These are phyloP conservation scores for Murraya paniculata DNA, from an alignment of 345 rosid genomes.

Conservation along the genomic window DNA sequence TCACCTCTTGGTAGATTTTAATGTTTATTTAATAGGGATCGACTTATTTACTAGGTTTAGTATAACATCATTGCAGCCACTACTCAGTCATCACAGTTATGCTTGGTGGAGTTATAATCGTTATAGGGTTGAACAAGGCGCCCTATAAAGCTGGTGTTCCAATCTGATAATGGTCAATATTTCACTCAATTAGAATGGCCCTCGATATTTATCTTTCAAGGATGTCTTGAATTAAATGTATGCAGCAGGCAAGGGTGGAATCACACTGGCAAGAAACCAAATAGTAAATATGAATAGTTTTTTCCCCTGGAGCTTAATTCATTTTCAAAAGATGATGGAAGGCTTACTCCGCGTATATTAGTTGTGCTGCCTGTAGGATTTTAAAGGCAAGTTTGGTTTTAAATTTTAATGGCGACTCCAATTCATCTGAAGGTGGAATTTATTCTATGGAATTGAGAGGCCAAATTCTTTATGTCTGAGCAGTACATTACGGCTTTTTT, in stretches of 20 bases:
- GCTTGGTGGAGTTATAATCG: neutral
- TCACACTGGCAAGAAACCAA: neutral
- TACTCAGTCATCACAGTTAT: neutral
- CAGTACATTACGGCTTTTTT: neutral
- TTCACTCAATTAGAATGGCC: too few species aligned
- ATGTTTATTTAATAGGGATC: neutral
- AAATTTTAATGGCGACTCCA: neutral
- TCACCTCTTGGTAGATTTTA: neutral
- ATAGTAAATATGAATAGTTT: neutral
- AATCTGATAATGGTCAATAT: too few species aligned
- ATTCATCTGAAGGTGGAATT: neutral
- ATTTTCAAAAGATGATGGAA: neutral
- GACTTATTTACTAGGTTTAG: neutral
- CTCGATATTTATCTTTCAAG: too few species aligned
- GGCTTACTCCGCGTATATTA: fast-evolving
- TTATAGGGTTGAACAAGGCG: too few species aligned
- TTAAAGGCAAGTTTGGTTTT: too few species aligned
- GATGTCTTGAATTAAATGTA: too few species aligned
- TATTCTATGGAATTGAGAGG: neutral
- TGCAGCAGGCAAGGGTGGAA: neutral
- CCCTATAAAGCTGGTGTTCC: too few species aligned
- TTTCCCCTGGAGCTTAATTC: neutral
- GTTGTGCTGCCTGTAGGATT: neutral
- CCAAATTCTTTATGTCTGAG: neutral
- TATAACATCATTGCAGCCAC: neutral